phyloP scores from a whole-genome alignment of 2,329 filamentous ascomycete species.

The Neopestalotiopsis clavispora region DNA sequence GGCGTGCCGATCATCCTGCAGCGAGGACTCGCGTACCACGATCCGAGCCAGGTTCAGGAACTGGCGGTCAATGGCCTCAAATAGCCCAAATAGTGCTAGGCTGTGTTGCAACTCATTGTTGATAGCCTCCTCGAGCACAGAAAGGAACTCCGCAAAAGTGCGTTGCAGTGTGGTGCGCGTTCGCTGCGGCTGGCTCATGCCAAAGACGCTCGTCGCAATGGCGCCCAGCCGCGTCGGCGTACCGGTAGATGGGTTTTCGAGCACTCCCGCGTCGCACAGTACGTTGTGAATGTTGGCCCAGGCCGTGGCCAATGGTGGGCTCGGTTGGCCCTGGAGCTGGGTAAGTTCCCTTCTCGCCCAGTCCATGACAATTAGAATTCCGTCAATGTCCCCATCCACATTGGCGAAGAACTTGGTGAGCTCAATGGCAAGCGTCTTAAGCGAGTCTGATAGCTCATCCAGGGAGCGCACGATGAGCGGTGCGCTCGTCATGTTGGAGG shows the following conservation, averaged over 20 bases:
- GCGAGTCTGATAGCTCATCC: conserved; percentile 82
- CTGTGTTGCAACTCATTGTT: conserved; percentile 82
- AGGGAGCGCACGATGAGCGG: conserved; percentile 84
- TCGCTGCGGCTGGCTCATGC: conserved; percentile 79
- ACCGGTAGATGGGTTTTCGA: conserved; percentile 57
- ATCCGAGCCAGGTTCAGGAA: conserved; percentile 87
- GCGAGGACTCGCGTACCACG: conserved; percentile 81
- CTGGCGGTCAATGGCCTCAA: conserved; percentile 88
- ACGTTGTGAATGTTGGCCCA: conserved; percentile 85
- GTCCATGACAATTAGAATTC: conserved; percentile 92
- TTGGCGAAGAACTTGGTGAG: conserved; percentile 92
- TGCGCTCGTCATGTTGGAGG: conserved; percentile 89
- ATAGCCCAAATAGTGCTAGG: conserved; percentile 82
- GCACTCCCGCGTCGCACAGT: conserved; percentile 66
- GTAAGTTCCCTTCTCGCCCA: conserved; percentile 89
- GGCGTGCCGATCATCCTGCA: conserved; percentile 79
- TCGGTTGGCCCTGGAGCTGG: conserved; percentile 66
- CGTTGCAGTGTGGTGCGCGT: conserved; percentile 81
- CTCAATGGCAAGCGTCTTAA: conserved; percentile 84
- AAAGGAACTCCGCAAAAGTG: conserved; percentile 86
- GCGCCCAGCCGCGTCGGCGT: conserved; percentile 71
- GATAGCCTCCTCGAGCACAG: conserved; percentile 88
- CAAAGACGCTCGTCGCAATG: conserved; percentile 75
- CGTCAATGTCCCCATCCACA: conserved; percentile 91
- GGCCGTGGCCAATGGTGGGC: conserved; percentile 68